phyloP scores from a whole-genome alignment of 1,284 basidiomycete genomes.

The Inonotus hispidus region DNA sequence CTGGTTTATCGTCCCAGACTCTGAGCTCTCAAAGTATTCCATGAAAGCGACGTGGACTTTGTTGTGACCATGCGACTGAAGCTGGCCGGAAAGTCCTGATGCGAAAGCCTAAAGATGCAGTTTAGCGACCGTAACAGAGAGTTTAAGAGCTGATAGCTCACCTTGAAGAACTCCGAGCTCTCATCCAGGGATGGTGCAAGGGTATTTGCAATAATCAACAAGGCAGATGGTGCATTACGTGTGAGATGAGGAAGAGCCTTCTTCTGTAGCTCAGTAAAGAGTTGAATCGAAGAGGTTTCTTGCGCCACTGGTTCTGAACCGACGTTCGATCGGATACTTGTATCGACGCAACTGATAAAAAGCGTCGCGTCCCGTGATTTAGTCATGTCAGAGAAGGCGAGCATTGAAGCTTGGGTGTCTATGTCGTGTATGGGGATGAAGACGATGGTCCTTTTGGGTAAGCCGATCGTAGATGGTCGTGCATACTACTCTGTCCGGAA shows the following conservation, averaged over 20 bases:
- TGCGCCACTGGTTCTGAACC: not conserved
- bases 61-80: not conserved
- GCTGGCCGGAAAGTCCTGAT: constrained; percentile 1
- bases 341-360: not conserved
- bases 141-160: not conserved
- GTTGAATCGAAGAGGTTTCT: not conserved
- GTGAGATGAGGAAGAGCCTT: constrained; percentile 1
- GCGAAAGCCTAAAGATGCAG: constrained; percentile 2
- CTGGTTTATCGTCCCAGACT: not conserved
- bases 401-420: not conserved
- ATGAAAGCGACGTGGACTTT: constrained; percentile 6
- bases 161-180: not conserved
- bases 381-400: not conserved
- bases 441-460: not conserved
- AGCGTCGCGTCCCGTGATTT: not conserved
- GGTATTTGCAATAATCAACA: constrained; percentile 2
- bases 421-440: not conserved
- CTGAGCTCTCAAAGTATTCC: constrained; percentile 10
- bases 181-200: not conserved
- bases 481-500: not conserved
- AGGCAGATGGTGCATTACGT: not conserved
- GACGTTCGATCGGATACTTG: not conserved
- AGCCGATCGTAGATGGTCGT: not conserved
- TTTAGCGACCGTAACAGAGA: not conserved
- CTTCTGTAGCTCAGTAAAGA: constrained; percentile 7